Evolutionary conservation across 106 monocot genomes (phyloP).

Genomic region (Dendrobium nobile): DNA sequence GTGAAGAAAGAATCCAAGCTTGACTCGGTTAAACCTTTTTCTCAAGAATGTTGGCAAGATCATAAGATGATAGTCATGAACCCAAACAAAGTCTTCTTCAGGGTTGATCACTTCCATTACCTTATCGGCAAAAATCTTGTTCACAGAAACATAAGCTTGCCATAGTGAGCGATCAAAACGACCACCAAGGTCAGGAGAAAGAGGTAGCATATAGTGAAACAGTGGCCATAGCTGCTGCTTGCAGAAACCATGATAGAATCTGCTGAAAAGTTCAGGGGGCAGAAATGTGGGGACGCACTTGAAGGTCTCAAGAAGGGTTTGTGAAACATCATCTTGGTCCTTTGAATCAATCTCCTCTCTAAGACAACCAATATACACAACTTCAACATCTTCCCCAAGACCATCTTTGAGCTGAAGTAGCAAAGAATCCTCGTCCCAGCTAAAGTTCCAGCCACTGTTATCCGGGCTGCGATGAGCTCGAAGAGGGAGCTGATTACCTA

Average conservation of each 20-base stretch:
- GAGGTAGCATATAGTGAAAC: conserved; percentile 83
- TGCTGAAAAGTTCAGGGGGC: conserved; percentile 25
- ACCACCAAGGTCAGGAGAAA: conserved; percentile 31
- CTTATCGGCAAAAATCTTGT: conserved; percentile 64
- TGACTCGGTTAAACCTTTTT: conserved; percentile 40
- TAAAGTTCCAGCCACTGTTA: conserved; percentile 33
- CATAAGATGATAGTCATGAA: conserved; percentile 95
- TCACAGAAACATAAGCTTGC: conserved; percentile 58
- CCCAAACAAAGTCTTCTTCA: conserved; percentile 78
- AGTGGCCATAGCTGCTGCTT: conserved; percentile 90
- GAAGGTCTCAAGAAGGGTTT: conserved; percentile 51
- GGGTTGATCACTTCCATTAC: conserved; percentile 69
- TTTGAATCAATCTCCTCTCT: conserved; percentile 34
- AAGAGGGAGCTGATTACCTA: conserved; percentile 47
- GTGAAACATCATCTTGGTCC: conserved; percentile 76
- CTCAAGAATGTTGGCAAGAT: conserved; percentile 72
- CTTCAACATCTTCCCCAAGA: conserved; percentile 28
- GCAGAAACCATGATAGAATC: conserved; percentile 81
- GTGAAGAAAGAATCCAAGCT: conserved; percentile 85
- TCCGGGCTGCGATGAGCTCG: conserved; percentile 25
- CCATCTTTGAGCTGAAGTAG: conserved; percentile 49
- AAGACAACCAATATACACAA: conserved; percentile 61
- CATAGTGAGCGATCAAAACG: conserved; percentile 48
- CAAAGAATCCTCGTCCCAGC: conserved; percentile 52
- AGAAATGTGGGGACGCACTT: conserved; percentile 74